phyloP scores from a whole-genome alignment of 2,329 filamentous ascomycete genomes.

The Colletotrichum chrysophilum region DNA sequence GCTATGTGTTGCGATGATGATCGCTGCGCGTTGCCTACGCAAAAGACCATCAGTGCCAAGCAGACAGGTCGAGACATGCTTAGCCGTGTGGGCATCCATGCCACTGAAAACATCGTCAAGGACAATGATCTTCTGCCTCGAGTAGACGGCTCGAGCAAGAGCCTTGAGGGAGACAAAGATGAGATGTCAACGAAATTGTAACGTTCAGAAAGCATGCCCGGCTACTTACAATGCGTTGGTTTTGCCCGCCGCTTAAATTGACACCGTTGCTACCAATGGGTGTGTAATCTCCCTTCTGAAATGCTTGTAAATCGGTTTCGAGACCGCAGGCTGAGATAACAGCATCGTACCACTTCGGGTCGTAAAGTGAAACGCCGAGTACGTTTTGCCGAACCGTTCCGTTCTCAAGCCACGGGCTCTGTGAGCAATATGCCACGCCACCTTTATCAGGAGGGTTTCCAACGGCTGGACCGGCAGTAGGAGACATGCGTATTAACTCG shows the following conservation, averaged over 20 bases:
- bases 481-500: background rate
- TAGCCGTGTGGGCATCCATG: conserved; percentile 4
- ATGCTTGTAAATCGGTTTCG: background rate
- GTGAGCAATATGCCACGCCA: conserved; percentile 8
- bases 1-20: background rate
- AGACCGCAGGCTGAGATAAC: background rate
- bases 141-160: conserved; percentile 4
- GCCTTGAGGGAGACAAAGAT: background rate
- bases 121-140: background rate
- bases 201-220: too few relatives aligned
- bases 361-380: background rate
- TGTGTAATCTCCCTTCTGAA: background rate
- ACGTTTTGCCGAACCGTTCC: background rate
- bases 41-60: background rate
- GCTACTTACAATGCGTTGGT: conserved; percentile 17
- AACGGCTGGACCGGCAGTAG: background rate
- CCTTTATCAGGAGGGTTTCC: background rate
- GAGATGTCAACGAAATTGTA: background rate
- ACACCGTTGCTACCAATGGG: background rate
- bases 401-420: conserved; percentile 6
- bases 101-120: conserved; percentile 15
- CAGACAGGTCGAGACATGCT: background rate
- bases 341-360: background rate
- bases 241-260: background rate
- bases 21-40: background rate